phyloP scores from a whole-genome alignment of 129 eudicot genomes.

The Silybum marianum region DNA sequence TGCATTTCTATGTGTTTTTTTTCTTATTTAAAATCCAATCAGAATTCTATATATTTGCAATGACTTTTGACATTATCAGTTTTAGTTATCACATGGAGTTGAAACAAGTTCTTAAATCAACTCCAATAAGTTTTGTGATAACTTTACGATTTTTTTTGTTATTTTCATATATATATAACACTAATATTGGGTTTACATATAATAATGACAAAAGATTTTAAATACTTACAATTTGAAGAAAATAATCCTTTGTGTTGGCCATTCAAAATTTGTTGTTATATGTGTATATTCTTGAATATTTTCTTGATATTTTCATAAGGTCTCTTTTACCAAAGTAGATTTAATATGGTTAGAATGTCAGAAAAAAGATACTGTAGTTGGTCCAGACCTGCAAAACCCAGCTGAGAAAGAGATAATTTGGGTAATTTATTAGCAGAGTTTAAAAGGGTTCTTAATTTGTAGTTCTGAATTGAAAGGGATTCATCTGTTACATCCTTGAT shows the following conservation, averaged over 20 bases:
- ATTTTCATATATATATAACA: not conserved
- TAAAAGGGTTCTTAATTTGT: constrained; percentile 8
- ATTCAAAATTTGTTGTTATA: not conserved
- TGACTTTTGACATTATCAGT: not conserved
- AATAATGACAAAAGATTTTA: not conserved
- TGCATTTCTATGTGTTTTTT: constrained; percentile 22
- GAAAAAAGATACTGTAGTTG: constrained; percentile 42
- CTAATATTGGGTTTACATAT: not conserved
- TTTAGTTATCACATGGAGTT: constrained; percentile 9
- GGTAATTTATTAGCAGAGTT: not conserved
- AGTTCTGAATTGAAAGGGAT: constrained; percentile 28
- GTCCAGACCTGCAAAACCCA: constrained; percentile 19
- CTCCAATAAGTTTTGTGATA: not conserved
- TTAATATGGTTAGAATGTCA: constrained; percentile 42
- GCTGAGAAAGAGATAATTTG: not conserved
- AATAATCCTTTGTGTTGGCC: not conserved
- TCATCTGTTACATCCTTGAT: constrained; percentile 18
- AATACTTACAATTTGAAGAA: not conserved
- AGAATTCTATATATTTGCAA: not conserved
- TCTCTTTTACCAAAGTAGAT: constrained; percentile 5
- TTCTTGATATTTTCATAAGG: not conserved
- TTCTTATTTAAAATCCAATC: constrained; percentile 8
- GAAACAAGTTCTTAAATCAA: constrained; percentile 18
- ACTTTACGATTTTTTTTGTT: constrained; percentile 6
- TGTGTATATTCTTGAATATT: not conserved